These are phyloP conservation scores for Prunella vulgaris DNA, from an alignment of 257 asterid genomes.

Conservation along the genomic window DNA sequence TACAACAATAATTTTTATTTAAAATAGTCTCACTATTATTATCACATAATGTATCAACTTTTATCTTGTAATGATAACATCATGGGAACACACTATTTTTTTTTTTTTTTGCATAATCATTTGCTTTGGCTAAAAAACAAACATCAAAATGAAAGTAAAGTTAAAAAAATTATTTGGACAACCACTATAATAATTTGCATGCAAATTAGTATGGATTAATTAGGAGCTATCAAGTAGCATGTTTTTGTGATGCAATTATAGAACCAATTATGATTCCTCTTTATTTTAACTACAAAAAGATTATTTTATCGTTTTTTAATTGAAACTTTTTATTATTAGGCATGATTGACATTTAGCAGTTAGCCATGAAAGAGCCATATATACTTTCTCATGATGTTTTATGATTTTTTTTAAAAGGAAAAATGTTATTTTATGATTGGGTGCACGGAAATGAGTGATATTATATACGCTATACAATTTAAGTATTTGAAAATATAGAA, in stretches of 20 bases:
- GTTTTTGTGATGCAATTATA: background rate
- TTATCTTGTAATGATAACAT: background rate
- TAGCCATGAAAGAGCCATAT: background rate
- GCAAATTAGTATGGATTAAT: background rate
- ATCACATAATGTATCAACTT: background rate
- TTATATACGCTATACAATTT: too few relatives aligned
- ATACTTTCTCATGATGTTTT: background rate
- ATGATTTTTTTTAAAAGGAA: too few relatives aligned
- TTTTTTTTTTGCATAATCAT: background rate
- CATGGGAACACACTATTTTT: background rate
- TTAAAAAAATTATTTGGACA: background rate
- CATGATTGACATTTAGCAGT: background rate
- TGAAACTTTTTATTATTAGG: background rate
- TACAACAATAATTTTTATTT: background rate
- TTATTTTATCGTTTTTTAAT: background rate
- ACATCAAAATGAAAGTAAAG: slow-evolving; percentile 12
- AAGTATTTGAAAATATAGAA: too few relatives aligned
- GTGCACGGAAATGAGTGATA: background rate
- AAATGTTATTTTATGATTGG: too few relatives aligned
- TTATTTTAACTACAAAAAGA: background rate
- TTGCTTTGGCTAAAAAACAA: slow-evolving; percentile 23
- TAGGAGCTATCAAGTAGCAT: background rate
- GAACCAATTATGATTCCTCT: background rate
- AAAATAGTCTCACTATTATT: background rate
- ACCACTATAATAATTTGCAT: background rate